Base-by-base conservation (phyloP, 306 rosid species). In the Quercus aquifolioides region DNA sequence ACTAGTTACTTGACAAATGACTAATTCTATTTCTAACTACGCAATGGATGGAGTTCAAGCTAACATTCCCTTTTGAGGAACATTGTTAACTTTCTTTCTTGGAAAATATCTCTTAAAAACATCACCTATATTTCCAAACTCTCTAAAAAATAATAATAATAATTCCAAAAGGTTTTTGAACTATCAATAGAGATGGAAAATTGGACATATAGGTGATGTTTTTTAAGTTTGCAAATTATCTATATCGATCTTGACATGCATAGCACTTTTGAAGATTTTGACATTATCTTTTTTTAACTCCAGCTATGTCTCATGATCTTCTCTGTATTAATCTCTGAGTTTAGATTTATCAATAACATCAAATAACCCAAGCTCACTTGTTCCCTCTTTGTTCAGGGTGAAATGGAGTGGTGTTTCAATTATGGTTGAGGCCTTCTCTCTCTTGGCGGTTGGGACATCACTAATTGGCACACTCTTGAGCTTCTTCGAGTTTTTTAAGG, bases 361-460 rank as follows among this genome's bases (percentile, higher is more conserved):
- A 26, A 28, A 3, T 2, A 63, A 28, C 69, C 33, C 69, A 33
- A 67, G 26, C 52, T 8, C 51, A 35, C n/a, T 5, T 67, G 72
- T 67, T 67, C 13, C 25, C 72, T 19, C 72, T 41, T 41, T 33
- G 73, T 75, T 78, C 55, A 90, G 96, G 81, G 88, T 84, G 77
- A 70, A 35, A 82, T 83, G 89, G 91, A 82, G 83, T 79, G 92
- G 91, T 54, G 84, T 89, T 81, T 84, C 97, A 78, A 69, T 82
- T 78, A 85, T 92, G 94, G 95, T 90, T 43, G 85, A 90, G 74
- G 87, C 89, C 81, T 92, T 92, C 88, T 92, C 97, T 6, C 89
- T 90, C 72, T 83, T 90, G 41, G 94, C 92, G 21, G 78, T 92
- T 64, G 92, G 91, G 38, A 89, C 97, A 59, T 89, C 95, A 69